phyloP scores from a whole-genome alignment of 169 alveolate genomes.

The Toxoplasma gondii region DNA sequence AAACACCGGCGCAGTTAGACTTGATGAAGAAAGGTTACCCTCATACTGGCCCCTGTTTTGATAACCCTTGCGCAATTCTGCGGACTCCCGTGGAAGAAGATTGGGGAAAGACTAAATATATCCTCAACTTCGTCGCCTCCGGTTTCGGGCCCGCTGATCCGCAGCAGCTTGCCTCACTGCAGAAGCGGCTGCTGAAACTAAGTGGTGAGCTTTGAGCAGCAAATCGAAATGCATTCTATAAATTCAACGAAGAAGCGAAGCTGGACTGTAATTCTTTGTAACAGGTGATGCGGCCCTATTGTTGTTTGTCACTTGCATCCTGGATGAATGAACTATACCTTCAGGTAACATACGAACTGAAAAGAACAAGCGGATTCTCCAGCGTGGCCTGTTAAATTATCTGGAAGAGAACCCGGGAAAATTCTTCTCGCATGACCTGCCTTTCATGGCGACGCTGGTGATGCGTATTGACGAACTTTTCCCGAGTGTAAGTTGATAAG shows the following conservation, averaged over 20 bases:
- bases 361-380: neutral
- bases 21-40: neutral
- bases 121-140: neutral
- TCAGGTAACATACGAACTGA: slow-evolving; percentile 6
- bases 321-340: neutral
- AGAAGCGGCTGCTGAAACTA: neutral
- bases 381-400: neutral
- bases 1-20: neutral
- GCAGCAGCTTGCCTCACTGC: neutral
- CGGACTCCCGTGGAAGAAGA: neutral
- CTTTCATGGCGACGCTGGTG: neutral
- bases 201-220: neutral
- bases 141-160: neutral
- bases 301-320: neutral
- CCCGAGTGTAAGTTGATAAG: neutral
- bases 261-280: neutral
- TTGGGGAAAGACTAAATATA: neutral
- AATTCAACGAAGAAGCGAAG: too few relatives aligned
- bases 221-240: neutral
- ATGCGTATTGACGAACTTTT: neutral
- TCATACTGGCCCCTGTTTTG: neutral
- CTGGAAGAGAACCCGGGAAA: neutral
- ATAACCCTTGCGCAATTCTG: slow-evolving; percentile 3
- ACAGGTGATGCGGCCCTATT: neutral
- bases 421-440: neutral